These are phyloP conservation scores for Sclerotinia sclerotiorum DNA, from an alignment of 2,329 filamentous ascomycete genomes.

Conservation along the genomic window DNA sequence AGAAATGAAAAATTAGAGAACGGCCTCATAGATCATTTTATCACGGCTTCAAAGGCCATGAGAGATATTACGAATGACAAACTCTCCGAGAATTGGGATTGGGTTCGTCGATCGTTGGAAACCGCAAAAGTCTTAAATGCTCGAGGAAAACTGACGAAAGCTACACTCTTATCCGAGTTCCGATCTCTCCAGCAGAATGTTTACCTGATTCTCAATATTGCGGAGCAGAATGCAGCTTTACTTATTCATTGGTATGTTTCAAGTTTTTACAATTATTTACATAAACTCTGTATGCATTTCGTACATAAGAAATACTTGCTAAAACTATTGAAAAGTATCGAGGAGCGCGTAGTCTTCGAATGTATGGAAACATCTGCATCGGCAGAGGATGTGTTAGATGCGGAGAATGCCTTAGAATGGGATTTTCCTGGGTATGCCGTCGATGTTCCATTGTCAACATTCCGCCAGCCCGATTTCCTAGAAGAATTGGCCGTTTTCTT, in stretches of 20 bases:
- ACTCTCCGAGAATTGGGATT: conserved; percentile 2
- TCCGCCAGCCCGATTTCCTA: conserved; percentile 48
- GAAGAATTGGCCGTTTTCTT: conserved; percentile 52
- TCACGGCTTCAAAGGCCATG: conserved; percentile 20
- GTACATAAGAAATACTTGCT: not conserved
- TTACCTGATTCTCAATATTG: conserved; percentile 47
- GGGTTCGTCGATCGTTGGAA: conserved; percentile 26
- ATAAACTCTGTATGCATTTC: not conserved
- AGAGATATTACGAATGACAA: conserved; percentile 10
- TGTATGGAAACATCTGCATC: conserved; percentile 59
- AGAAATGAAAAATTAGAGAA: conserved; percentile 22
- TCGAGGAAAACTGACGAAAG: conserved; percentile 29
- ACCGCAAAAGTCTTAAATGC: conserved; percentile 25
- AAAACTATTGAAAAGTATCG: not conserved
- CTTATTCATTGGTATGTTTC: conserved; percentile 45
- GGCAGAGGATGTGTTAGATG: conserved; percentile 52
- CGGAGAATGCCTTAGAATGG: conserved; percentile 54
- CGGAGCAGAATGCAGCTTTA: conserved; percentile 51
- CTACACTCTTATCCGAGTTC: conserved; percentile 38
- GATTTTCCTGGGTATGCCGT: conserved; percentile 59
- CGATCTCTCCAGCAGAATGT: conserved; percentile 35
- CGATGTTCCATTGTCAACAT: conserved; percentile 45
- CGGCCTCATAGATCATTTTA: conserved; percentile 22
- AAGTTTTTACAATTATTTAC: not conserved
- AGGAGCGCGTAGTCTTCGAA: conserved; percentile 51